A percentile compares a stretch with the other conserved stretches of the same genome.
Conservation (phyloP, 148 eudicot species). For the Dianthus caryophyllus region DNA sequence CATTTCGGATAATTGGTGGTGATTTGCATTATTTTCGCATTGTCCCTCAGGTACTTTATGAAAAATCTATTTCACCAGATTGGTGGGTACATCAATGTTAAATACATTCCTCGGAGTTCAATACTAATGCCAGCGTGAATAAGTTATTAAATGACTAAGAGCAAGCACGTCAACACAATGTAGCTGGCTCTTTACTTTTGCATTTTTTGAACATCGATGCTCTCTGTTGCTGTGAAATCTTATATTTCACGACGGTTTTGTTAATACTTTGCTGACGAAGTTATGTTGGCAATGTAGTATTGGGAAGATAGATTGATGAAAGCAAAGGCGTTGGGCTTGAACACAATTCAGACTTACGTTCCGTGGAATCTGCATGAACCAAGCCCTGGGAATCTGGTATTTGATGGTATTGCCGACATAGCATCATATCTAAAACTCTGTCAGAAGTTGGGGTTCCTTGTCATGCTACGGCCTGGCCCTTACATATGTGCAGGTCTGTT, state of each 20-base stretch:
- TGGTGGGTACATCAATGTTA: background rate
- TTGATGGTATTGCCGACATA: slow-evolving; percentile 79
- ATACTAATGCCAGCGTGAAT: background rate
- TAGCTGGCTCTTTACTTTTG: background rate
- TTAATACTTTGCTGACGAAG: background rate
- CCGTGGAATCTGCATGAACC: slow-evolving; percentile 99
- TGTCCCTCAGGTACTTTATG: slow-evolving; percentile 60
- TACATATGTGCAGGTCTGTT: slow-evolving; percentile 85
- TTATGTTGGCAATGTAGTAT: slow-evolving; percentile 42
- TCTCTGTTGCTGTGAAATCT: background rate
- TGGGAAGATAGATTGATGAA: slow-evolving; percentile 93
- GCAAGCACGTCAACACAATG: background rate
- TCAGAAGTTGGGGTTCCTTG: slow-evolving; percentile 69
- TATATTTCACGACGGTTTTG: background rate
- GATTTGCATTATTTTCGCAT: slow-evolving; percentile 91
- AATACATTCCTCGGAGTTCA: background rate
- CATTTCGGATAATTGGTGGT: slow-evolving; percentile 87
- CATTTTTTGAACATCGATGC: background rate
- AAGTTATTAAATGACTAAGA: background rate
- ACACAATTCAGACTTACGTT: slow-evolving; percentile 88
- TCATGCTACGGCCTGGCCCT: slow-evolving; percentile 97
- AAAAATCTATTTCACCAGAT: background rate
- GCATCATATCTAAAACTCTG: slow-evolving; percentile 68
- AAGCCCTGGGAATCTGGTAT: slow-evolving; percentile 52
- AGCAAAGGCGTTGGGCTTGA: slow-evolving; percentile 92